Base-by-base conservation (phyloP, 2,329 filamentous ascomycete species). In the Teratosphaeria pseudoeucalypti region DNA sequence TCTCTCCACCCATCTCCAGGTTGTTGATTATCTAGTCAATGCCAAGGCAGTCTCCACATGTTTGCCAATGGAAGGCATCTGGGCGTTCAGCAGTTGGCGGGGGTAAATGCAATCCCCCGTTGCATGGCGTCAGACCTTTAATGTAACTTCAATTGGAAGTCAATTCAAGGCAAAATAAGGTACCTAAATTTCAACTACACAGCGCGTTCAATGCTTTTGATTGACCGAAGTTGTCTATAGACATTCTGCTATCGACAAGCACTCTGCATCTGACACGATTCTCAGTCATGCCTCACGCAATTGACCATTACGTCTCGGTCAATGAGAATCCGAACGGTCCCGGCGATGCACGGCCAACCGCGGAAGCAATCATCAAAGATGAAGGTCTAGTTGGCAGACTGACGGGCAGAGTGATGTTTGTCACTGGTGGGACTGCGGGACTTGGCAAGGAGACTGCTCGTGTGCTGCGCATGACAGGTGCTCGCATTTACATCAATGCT, bases 381-480 rank as follows among this genome's bases (percentile, higher is more conserved):
- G 58, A 62, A 52, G 55, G 56, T 29, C 56, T 75, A 32, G 61
- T 70, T 6, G 68, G 68, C 29, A 71, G 68, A 11, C 68, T 75
- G 34, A 55, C 57, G 16, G 72, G 67, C 47, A 76, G 74, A 52
- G 70, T 75, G n/a, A 65, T 73, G 9, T 62, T 79, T 5, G 67
- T 78, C n/a, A 77, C 75, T 0, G 77, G 77, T 19, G 69, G 66
- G 19, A 73, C 72, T 5, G 70, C 72, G 11, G 77, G 77, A 2
- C 71, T 79, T 19, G 77, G 77, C 3, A 62, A 74, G 34, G 74
- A 78, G 61, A 78, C 76, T 0, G 72, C 70, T 3, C 69, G 72
- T 6, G 78, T 78, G 1, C 67, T 82, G 16, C 32, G 34, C 32
- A 56, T 49, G 37, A 60, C 59, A 16, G 59, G 58, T 11, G 58